These are phyloP conservation scores for Moniliophthora roreri DNA, from an alignment of 1,284 basidiomycete genomes.

Conservation along the genomic window DNA sequence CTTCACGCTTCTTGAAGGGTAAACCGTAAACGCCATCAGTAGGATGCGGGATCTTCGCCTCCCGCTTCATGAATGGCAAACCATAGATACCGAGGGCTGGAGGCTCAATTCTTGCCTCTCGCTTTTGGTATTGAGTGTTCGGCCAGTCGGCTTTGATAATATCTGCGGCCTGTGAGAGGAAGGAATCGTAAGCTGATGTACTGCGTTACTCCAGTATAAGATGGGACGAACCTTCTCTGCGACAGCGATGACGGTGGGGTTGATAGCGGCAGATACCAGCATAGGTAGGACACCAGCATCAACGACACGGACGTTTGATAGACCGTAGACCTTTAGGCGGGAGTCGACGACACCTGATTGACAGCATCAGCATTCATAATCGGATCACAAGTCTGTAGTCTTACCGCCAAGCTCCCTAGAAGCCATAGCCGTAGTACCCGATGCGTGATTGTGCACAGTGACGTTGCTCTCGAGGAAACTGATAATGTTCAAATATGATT, in stretches of 20 bases:
- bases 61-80: no score
- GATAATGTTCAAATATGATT: neutral
- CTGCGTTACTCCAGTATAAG: neutral
- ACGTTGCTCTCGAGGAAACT: neutral
- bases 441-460: constrained; percentile 8
- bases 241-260: constrained; percentile 23
- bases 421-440: constrained; percentile 28
- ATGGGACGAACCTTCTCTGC: constrained; percentile 23
- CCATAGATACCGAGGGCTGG: no score
- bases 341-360: constrained; percentile 31
- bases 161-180: constrained; percentile 1
- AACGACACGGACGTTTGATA: constrained; percentile 31
- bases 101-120: neutral
- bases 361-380: neutral
- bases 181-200: no score
- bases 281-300: constrained; percentile 28
- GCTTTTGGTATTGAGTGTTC: neutral
- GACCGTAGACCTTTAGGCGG: constrained; percentile 30
- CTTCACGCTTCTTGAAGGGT: no score
- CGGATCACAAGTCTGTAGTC: neutral
- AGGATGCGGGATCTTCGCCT: no score
- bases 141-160: neutral
- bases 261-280: constrained; percentile 17
- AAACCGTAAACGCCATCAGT: no score
- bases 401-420: constrained; percentile 24